Conservation (phyloP, 305 asterid species). For the Coffea humblotiana region DNA sequence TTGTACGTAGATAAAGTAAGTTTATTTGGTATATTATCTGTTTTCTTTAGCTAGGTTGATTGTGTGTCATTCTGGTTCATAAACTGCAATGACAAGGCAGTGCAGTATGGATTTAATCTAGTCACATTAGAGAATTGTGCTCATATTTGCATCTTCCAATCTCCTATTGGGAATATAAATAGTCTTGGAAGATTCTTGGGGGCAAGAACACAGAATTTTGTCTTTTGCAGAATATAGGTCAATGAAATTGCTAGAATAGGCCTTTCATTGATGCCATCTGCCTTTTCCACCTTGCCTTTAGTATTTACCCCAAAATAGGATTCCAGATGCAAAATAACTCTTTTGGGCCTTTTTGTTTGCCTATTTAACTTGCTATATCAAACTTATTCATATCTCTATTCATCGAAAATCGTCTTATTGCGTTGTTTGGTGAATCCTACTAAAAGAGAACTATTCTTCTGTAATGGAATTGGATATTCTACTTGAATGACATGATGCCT, state of each 20-base stretch:
- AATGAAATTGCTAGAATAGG: background rate
- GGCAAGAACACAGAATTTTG: background rate
- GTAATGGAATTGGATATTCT: background rate
- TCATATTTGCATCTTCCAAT: no score
- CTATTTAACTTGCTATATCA: background rate
- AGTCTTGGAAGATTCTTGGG: background rate
- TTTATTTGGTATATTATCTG: background rate
- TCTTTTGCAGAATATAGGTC: background rate
- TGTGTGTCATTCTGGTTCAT: background rate
- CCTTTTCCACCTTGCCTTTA: background rate
- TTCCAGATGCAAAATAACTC: background rate
- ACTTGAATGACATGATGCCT: background rate
- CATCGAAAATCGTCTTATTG: background rate
- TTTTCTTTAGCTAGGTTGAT: background rate
- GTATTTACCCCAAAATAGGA: background rate
- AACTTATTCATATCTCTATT: background rate
- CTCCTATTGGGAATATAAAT: no score
- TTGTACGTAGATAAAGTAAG: conserved; percentile 65
- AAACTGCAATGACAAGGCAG: background rate
- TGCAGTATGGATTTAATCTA: background rate
- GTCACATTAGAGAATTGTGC: no score
- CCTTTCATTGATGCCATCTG: background rate
- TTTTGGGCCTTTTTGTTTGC: background rate
- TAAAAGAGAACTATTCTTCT: background rate
- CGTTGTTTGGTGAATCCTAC: background rate